Evolutionary conservation across 352 stramenopile species (phyloP), one percentile per base, ranked within the genome.

Genomic region (Pythium coloratum): DNA sequence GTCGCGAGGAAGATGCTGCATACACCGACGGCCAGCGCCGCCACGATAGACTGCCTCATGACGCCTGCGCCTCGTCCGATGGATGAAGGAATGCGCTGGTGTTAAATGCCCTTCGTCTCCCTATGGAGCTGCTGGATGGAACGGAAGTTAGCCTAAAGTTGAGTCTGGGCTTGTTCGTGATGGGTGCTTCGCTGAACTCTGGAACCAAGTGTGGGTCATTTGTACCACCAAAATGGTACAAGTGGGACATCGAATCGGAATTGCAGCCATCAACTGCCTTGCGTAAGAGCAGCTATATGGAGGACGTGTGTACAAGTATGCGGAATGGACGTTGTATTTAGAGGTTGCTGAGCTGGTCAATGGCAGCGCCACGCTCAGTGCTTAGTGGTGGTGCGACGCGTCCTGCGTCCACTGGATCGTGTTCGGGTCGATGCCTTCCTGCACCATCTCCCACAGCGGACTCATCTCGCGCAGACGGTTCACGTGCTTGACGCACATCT

Each of bases 371-470:
- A 59, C 12, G 16, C 8, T 4, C 28, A 28, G 5, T 32, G 38
- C 44, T 59, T 66, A 59, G 38, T 75, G 62, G 58, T 88, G 81
- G 57, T 79, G 70, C 47, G 96, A 90, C 38, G 94, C 94, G 79
- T 99, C 97, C 77, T 99, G 96, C 42, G 86, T 97, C 98, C 98
- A 99, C 83, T 99, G 90, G 80, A 99, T 99, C 65, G 89, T 93
- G 76, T 98, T 99, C n/a, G 99, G 91, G 81, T 99, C 98, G 66
- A 99, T 99, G 62, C 98, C 98, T 83, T 99, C 97, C 82, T 99
- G 97, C 47, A 99, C 97, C 96, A 99, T 99, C 82, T 99, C 98
- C 97, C 97, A 99, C 28, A 99, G 81, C 28, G 98, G 98, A 59
- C 85, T 98, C 97, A 99, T 99, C 72, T 99, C 97, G 59, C 97